phyloP scores from a whole-genome alignment of 2,329 filamentous ascomycete species.

The Colletotrichum musicola region DNA sequence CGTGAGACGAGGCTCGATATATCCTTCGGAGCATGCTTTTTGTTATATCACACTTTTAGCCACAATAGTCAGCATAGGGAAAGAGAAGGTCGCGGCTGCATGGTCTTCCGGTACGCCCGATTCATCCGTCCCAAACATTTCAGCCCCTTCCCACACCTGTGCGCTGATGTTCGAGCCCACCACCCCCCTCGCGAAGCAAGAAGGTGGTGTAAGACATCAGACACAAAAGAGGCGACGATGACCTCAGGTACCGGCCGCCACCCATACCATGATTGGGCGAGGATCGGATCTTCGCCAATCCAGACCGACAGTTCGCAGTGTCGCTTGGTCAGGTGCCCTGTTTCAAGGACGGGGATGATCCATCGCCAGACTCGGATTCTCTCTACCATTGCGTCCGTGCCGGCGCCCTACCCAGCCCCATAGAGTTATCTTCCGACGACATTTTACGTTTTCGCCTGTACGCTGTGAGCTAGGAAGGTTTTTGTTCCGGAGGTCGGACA shows the following conservation, averaged over 20 bases:
- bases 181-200: background rate
- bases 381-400: conserved; percentile 18
- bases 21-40: background rate
- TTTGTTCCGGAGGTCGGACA: conserved; percentile 12
- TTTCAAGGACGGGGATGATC: conserved; percentile 36
- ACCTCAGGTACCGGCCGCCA: conserved; percentile 12
- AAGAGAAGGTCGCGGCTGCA: conserved; percentile 5
- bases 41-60: conserved; percentile 6
- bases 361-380: conserved; percentile 7
- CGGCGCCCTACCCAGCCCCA: conserved; percentile 18
- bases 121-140: conserved; percentile 33
- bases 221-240: conserved; percentile 33
- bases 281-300: conserved; percentile 19
- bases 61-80: background rate
- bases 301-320: conserved; percentile 13
- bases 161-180: conserved; percentile 34
- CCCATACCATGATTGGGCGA: conserved; percentile 16
- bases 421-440: conserved; percentile 36
- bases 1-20: background rate
- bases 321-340: conserved; percentile 29
- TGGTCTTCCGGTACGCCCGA: background rate
- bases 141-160: conserved; percentile 5
- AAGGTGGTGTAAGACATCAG: conserved; percentile 32
- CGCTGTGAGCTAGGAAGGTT: conserved; percentile 14
- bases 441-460: conserved; percentile 24